Evolutionary conservation across 23 red algal species (phyloP).

Genomic region (Gracilariopsis chorda): DNA sequence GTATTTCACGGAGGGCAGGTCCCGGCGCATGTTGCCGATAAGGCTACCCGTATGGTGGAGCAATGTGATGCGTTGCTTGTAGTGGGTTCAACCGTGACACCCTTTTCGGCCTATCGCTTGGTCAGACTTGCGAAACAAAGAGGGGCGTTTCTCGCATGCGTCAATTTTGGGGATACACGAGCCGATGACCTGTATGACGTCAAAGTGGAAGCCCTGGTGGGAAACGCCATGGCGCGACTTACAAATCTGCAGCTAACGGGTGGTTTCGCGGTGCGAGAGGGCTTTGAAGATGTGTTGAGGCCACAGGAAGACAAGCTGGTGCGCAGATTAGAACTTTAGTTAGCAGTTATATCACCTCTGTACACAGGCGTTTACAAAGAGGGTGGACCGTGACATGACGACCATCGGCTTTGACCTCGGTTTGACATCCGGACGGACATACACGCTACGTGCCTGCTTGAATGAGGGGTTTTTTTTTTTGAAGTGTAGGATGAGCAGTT

Average conservation of each 20-base stretch:
- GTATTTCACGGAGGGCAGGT: slow-evolving; percentile 84
- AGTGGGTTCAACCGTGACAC: slow-evolving; percentile 58
- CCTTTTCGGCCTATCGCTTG: slow-evolving; percentile 65
- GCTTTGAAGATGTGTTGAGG: background rate
- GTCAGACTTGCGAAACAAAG: slow-evolving; percentile 29
- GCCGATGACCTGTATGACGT: slow-evolving; percentile 64
- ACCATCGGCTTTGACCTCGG: no score
- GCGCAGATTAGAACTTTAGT: background rate
- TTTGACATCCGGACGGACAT: no score
- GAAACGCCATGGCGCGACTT: slow-evolving; percentile 47
- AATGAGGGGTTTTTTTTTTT: no score
- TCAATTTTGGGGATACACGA: slow-evolving; percentile 70
- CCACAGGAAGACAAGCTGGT: background rate
- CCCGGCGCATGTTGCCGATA: background rate
- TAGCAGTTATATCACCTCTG: no score
- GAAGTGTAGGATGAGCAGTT: no score
- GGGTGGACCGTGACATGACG: no score
- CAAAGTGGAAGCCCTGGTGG: slow-evolving; percentile 61
- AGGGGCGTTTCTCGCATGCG: slow-evolving; percentile 36
- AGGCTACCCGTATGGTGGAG: slow-evolving; percentile 35
- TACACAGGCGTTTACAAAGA: no score
- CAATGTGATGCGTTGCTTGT: slow-evolving; percentile 55
- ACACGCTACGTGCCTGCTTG: no score
- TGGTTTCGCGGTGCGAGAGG: background rate
- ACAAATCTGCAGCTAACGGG: background rate